Base-by-base conservation (phyloP, 164 flowering plant genomes). In the Nymphaea thermarum region DNA sequence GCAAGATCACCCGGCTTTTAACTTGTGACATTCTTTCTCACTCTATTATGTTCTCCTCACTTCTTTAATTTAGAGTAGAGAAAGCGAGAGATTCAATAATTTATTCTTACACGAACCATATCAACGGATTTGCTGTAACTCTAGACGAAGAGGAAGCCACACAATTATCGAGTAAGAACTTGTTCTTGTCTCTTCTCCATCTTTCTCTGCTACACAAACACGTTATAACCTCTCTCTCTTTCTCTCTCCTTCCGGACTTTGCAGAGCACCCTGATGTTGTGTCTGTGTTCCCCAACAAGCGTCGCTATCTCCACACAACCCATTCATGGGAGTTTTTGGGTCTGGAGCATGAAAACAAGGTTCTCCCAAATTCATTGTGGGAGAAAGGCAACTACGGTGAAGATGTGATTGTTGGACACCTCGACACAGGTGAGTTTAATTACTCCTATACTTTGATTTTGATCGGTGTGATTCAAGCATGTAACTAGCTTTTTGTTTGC, bases 91-190 rank as follows among this genome's bases (percentile, higher is more conserved):
- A 78, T 14, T 66, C 79, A 7, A 80, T 88, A 6, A 76, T 86
- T 16, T 81, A 88, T 73, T 86, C 90, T 1, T 88, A 88, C 47
- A 85, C 82, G 4, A 74, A 69, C 45, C 66, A 79, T 62, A 82
- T 86, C 65, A 88, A 88, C 72, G 94, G 91, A 2, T 88, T 88
- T 73, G 86, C 87, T n/a, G 94, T 89, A 14, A 63, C 65, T 7
- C 85, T 86, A 11, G 86, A 81, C 18, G 91, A 88, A 51, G 84
- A 83, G 65, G 89, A 83, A 79, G 93, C 85, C 11, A 66, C 60
- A 41, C 75, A 75, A 60, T 73, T 88, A 47, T 72, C 85, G 8
- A 80, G 95, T 88, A 67, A 73, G 78, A 17, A 55, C 11, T 4
- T 10, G 3, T 3, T 2, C 25, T 3, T 60, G 18, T 25, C 3